Conservation (phyloP, 768 basidiomycete species). For the Macrolepiota fuliginosa region DNA sequence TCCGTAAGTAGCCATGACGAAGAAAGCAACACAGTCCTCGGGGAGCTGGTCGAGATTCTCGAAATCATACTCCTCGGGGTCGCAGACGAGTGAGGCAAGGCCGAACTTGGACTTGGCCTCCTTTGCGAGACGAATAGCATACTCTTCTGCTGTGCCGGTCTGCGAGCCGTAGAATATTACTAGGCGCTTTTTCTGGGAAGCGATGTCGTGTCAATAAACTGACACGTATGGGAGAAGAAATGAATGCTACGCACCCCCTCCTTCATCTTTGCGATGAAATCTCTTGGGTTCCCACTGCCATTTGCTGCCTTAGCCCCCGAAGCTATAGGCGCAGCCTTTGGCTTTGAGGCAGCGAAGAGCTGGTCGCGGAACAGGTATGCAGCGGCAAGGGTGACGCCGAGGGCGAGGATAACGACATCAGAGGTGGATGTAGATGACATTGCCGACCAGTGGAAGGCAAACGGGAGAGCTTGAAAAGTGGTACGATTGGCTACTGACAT, state of each 20-base stretch:
- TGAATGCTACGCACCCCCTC: constrained; percentile 62
- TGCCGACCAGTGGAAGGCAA: constrained; percentile 28
- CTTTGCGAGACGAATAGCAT: constrained; percentile 95
- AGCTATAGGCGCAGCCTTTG: constrained; percentile 46
- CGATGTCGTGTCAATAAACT: constrained; percentile 11
- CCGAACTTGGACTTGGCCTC: constrained; percentile 97
- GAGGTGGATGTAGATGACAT: constrained; percentile 68
- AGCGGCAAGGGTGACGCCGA: constrained; percentile 75
- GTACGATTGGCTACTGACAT: constrained; percentile 36
- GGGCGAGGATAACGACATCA: constrained; percentile 67
- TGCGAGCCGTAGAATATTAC: constrained; percentile 99
- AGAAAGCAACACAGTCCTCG: constrained; percentile 84
- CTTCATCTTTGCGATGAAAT: constrained; percentile 95
- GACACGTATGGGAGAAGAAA: constrained; percentile 3
- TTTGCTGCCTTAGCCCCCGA: constrained; percentile 40
- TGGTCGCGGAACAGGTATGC: constrained; percentile 84
- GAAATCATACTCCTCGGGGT: constrained; percentile 99
- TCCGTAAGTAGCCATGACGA: constrained; percentile 97
- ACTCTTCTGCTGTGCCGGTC: constrained; percentile 98
- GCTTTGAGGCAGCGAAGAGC: constrained; percentile 66
- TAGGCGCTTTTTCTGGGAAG: constrained; percentile 84
- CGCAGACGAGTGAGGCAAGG: constrained; percentile 92
- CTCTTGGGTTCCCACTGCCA: constrained; percentile 84
- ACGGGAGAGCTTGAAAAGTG: constrained; percentile 37
- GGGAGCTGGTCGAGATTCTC: constrained; percentile 92